Evolutionary conservation across 1,139 yeast species (phyloP), one percentile per base, ranked within the genome.

Genomic region (Nakaseomyces sp.): DNA sequence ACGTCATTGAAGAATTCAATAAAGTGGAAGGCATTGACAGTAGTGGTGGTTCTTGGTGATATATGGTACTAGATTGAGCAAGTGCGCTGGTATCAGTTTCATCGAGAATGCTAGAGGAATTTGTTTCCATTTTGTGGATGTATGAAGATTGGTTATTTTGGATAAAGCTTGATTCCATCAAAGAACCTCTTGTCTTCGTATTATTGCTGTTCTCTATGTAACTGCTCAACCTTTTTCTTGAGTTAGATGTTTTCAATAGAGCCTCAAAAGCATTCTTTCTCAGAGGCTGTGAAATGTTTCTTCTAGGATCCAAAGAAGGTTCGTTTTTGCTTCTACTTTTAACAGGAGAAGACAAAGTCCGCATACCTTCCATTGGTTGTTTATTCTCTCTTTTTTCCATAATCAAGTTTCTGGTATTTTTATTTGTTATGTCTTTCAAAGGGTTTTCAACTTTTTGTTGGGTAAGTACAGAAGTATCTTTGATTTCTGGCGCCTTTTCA

Each of bases 41-140:
- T 30, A 49, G 33, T n/a, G 55, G 51, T 19, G 55, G 51, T 19
- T 49, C 42, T 24, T 46, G 43, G 8, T 45, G 43, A 8, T 51
- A 49, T 10, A 57, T 49, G 1, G 52, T 48, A 39, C 62, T 59
- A n/a, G 64, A 59, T 25, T 58, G 60, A 1, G 63, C 62, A 13
- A 58, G 33, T 15, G 55, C 46, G 37, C 55, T 53, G 15, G 55
- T 45, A 20, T 46, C 53, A 8, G 45, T 45, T 15, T 37, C 45
- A n/a, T 45, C 50, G 16, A 32, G 24, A 4, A 32, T 18, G 8
- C 24, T 32, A 9, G 36, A 32, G 40, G n/a, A 13, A 15, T 37
- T 37, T n/a, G 36, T 20, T 17, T 35, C 19, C 16, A 15, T 20
- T 35, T 29, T 29, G 6, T 29, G 32, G 8, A 29, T 29, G 12